phyloP scores from a whole-genome alignment of 1,284 basidiomycete species.

The Leccinum brunneo-olivaceum region DNA sequence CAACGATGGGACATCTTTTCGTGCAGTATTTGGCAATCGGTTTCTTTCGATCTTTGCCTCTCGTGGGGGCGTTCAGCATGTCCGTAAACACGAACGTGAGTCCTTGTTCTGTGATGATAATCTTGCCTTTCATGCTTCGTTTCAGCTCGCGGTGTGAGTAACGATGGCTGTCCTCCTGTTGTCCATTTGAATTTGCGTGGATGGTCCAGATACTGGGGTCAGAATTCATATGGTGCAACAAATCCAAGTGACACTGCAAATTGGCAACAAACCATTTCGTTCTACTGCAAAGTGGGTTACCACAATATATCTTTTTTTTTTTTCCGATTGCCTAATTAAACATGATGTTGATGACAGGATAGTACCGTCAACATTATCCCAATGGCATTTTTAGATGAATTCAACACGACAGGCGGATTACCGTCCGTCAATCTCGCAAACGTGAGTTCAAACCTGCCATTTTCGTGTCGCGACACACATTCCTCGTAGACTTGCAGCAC shows the following conservation, averaged over 20 bases:
- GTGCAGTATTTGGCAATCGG: background rate
- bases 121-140: slow-evolving; percentile 1
- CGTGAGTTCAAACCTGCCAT: slow-evolving; percentile 28
- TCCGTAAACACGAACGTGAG: slow-evolving; percentile 25
- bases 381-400: slow-evolving; percentile 54
- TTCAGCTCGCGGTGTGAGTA: slow-evolving; percentile 23
- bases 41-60: slow-evolving; percentile 3
- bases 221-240: slow-evolving; percentile 29
- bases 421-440: slow-evolving; percentile 60
- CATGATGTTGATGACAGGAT: slow-evolving; percentile 5
- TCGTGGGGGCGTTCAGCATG: slow-evolving; percentile 17
- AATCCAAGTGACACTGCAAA: slow-evolving; percentile 19
- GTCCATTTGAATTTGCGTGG: background rate
- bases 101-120: background rate
- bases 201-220: slow-evolving; percentile 28
- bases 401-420: slow-evolving; percentile 47
- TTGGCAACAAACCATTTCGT: slow-evolving; percentile 28
- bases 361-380: slow-evolving; percentile 37
- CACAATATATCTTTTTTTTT: background rate
- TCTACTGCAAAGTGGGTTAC: slow-evolving; percentile 20
- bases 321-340: background rate
- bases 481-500: slow-evolving; percentile 35
- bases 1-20: background rate
- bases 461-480: background rate
- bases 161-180: background rate